Evolutionary conservation across 441 rosid species (phyloP).

Genomic region (Gossypium gossypioides): DNA sequence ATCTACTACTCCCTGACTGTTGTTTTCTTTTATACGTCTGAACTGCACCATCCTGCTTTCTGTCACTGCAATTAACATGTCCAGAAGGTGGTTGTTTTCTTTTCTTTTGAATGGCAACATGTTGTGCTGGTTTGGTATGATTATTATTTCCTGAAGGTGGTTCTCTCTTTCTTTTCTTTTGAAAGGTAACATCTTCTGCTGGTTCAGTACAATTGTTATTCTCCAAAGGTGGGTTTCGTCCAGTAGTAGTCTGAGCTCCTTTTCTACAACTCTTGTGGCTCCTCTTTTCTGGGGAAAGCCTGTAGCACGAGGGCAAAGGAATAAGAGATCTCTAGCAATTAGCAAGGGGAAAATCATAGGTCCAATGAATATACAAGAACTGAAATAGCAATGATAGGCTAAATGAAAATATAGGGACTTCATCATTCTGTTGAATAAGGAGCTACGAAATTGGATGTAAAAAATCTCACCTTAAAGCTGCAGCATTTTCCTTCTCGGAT

Average conservation of each 20-base stretch:
- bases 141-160: not conserved
- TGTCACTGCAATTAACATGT: not conserved
- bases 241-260: not conserved
- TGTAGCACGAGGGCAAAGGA: constrained; percentile 13
- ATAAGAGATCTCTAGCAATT: not conserved
- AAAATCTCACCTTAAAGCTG: constrained; percentile 22
- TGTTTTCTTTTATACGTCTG: not conserved
- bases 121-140: not conserved
- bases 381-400: not conserved
- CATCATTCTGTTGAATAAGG: not conserved
- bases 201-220: not conserved
- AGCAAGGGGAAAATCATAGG: not conserved
- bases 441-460: not conserved
- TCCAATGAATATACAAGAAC: constrained; percentile 2
- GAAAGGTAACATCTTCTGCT: not conserved
- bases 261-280: constrained; percentile 17
- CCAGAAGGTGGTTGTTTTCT: not conserved
- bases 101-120: not conserved
- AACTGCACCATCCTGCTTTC: not conserved
- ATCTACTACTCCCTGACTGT: not conserved
- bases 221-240: not conserved
- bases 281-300: constrained; percentile 17
- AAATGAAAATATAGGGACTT: not conserved
- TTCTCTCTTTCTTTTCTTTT: constrained; percentile 12
- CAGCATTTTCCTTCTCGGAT: constrained; percentile 20